These are phyloP conservation scores for Cicer judaicum DNA, from an alignment of 306 rosid species.

Conservation along the genomic window DNA sequence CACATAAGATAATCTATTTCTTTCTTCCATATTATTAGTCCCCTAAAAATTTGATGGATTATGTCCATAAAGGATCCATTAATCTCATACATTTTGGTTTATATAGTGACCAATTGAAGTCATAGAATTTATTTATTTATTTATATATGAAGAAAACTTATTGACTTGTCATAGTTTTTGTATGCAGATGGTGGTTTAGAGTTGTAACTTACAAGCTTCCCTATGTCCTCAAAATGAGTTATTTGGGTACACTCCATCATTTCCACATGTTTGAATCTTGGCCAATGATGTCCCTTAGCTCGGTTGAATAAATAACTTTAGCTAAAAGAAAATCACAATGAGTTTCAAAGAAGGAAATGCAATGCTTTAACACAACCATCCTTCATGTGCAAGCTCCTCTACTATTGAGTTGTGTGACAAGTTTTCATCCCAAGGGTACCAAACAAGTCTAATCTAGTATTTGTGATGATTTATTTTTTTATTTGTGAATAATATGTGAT, in stretches of 20 bases:
- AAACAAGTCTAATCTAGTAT: constrained; percentile 20
- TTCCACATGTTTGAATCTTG: constrained; percentile 24
- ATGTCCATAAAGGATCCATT: neutral
- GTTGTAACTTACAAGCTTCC: constrained; percentile 26
- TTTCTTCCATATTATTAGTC: neutral
- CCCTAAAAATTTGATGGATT: neutral
- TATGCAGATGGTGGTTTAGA: constrained; percentile 50
- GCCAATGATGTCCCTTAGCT: constrained; percentile 6
- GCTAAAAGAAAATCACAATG: constrained; percentile 15
- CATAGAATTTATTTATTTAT: neutral
- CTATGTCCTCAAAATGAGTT: constrained; percentile 3
- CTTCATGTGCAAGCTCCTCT: constrained; percentile 24
- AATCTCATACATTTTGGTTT: neutral
- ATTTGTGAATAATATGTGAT: neutral
- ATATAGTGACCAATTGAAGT: constrained; percentile 7
- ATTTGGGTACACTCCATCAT: constrained; percentile 13
- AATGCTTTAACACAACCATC: constrained; percentile 29
- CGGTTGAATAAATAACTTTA: constrained; percentile 23
- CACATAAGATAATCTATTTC: neutral
- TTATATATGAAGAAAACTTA: constrained; percentile 19
- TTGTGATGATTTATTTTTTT: constrained; percentile 2
- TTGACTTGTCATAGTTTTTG: constrained; percentile 39
- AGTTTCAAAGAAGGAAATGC: constrained; percentile 29
- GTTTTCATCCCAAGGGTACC: constrained; percentile 18
- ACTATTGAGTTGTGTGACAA: neutral